Evolutionary conservation across 2,329 filamentous ascomycete genomes (phyloP), one percentile per base, ranked within the genome.

Genomic region (Paecilomyces fulvus): DNA sequence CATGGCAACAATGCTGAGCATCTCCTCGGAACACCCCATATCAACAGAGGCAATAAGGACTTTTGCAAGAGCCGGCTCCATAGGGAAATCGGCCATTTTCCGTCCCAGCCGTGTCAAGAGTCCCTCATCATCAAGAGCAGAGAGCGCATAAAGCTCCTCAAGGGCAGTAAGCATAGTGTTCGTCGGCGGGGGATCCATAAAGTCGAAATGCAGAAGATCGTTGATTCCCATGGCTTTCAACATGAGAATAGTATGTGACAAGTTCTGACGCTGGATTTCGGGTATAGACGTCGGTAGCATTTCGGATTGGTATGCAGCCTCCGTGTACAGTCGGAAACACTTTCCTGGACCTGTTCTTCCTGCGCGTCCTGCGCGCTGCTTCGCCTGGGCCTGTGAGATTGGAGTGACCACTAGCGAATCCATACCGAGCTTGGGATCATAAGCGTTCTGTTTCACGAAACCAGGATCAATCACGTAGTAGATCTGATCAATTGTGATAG

Each of bases 211-310:
- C 11, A 99, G 80, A 1, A 99, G 79, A 68, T 99, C 94, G 68
- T 99, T 97, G 73, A 99, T 97, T 2, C 95, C 94, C 91, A 99
- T 97, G 0, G 94, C 94, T 71, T 99, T 99, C 53, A 99, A 82
- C 89, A 96, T 96, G 51, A 99, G 81, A 71, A 99, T 97, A 0
- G 92, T 96, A 63, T 89, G 86, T 0, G 90, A 89, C 54, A 99
- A 70, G 66, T 99, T 99, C 70, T 96, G 90, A 1, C 94, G 83
- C 69, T 99, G 94, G 53, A 99, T 99, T 66, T 97, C 94, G 0
- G 94, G 94, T 30, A 97, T 95, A 0, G 91, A 92, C 0, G 92
- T 96, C 0, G 94, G 92, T 57, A 97, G 76, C 92, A 99, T 96
- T 73, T 99, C 95, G 0, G 89, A 92, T 69, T 97, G 90, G 70